Evolutionary conservation across 768 basidiomycete species (phyloP).

Genomic region (Naganishia randhawae): DNA sequence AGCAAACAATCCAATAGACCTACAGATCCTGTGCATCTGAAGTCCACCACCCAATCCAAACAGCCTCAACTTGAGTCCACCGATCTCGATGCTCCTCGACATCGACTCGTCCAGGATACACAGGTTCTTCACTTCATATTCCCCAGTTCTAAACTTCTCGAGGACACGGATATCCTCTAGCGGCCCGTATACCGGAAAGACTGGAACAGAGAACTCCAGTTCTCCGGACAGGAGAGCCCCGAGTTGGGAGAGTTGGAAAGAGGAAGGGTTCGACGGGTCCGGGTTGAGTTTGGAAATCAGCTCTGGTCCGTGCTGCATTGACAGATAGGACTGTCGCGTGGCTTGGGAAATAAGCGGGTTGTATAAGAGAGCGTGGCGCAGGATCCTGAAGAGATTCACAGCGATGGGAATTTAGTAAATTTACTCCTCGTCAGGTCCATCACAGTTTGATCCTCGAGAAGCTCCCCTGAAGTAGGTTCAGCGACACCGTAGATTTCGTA

Average conservation of each 20-base stretch:
- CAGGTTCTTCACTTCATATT: conserved; percentile 82
- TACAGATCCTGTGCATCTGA: conserved; percentile 72
- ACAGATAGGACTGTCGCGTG: conserved; percentile 72
- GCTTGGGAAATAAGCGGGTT: conserved; percentile 84
- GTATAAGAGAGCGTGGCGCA: conserved; percentile 93
- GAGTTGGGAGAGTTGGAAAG: conserved; percentile 82
- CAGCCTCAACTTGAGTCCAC: conserved; percentile 85
- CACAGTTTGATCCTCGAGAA: background rate
- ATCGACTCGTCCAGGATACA: conserved; percentile 91
- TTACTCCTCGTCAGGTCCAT: background rate
- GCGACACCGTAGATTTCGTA: background rate
- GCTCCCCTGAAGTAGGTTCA: background rate
- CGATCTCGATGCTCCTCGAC: conserved; percentile 84
- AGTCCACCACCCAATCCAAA: conserved; percentile 95
- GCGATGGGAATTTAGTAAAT: conserved; percentile 3
- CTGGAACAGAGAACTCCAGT: conserved; percentile 84
- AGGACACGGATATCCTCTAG: conserved; percentile 91
- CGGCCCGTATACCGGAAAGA: conserved; percentile 94
- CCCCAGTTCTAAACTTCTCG: conserved; percentile 82
- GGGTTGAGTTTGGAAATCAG: conserved; percentile 68
- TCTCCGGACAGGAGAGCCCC: conserved; percentile 84
- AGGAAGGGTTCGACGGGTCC: conserved; percentile 57
- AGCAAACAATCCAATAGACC: conserved; percentile 29
- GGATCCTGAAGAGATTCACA: conserved; percentile 58
- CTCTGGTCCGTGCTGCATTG: conserved; percentile 55